Evolutionary conservation across 495 filamentous ascomycete genomes (phyloP).

Genomic region (Penicillium flavigenum): DNA sequence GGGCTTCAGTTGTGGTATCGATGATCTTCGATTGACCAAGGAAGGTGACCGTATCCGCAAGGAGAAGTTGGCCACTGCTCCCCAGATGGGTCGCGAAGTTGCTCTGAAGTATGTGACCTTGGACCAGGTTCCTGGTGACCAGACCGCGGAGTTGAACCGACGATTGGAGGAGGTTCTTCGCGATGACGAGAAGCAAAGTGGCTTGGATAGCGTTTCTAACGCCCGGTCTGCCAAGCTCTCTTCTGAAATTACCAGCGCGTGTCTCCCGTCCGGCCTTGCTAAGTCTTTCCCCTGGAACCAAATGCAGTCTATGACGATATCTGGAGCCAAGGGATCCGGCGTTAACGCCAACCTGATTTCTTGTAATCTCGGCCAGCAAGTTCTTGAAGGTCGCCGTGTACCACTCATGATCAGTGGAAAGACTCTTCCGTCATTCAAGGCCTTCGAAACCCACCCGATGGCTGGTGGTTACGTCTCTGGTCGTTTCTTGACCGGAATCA

Average conservation of each 20-base stretch:
- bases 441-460: constrained; percentile 83
- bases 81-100: constrained; percentile 75
- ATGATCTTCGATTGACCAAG: constrained; percentile 84
- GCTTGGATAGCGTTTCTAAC: constrained; percentile 83
- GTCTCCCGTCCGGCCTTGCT: constrained; percentile 76
- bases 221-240: constrained; percentile 68
- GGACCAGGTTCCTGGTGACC: constrained; percentile 56
- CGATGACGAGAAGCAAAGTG: constrained; percentile 85
- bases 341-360: constrained; percentile 98
- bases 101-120: constrained; percentile 92
- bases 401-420: constrained; percentile 98
- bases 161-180: constrained; percentile 87
- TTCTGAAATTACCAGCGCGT: constrained; percentile 70
- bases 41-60: constrained; percentile 72
- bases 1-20: constrained; percentile 95
- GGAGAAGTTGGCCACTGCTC: constrained; percentile 66
- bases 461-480: constrained; percentile 93
- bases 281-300: constrained; percentile 97
- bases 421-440: constrained; percentile 89
- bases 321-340: constrained; percentile 87
- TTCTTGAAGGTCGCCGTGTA: constrained; percentile 91
- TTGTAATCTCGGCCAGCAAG: constrained; percentile 95
- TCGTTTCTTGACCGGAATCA: constrained; percentile 96
- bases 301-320: constrained; percentile 98
- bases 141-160: constrained; percentile 66